These are phyloP conservation scores for Debaryomyces tyrocola DNA, from an alignment of 805 yeast genomes.

Conservation along the genomic window DNA sequence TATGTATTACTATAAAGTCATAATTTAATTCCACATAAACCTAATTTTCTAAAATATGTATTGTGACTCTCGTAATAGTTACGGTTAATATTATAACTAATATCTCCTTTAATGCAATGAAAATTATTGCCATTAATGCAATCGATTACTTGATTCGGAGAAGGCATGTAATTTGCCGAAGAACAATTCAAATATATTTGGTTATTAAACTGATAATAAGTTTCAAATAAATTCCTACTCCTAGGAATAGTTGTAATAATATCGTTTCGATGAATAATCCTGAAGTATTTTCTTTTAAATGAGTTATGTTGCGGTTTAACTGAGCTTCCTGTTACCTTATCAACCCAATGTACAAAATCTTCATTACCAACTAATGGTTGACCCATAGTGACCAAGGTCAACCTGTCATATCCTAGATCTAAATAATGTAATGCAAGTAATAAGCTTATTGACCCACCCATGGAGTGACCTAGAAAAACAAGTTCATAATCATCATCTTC, in stretches of 20 bases:
- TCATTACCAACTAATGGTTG: slow-evolving; percentile 45
- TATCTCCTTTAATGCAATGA: slow-evolving; percentile 32
- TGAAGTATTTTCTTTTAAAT: slow-evolving; percentile 19
- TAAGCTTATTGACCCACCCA: slow-evolving; percentile 44
- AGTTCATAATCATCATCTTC: slow-evolving; percentile 20
- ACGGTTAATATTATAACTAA: slow-evolving; percentile 11
- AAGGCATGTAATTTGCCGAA: slow-evolving; percentile 18
- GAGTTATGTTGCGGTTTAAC: slow-evolving; percentile 17
- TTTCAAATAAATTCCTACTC: slow-evolving; percentile 14
- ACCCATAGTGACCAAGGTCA: slow-evolving; percentile 42
- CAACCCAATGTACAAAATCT: slow-evolving; percentile 37
- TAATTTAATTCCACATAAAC: slow-evolving; percentile 26
- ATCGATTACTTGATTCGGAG: slow-evolving; percentile 29
- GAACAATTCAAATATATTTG: slow-evolving; percentile 39
- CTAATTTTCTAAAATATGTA: slow-evolving; percentile 38
- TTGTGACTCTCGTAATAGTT: slow-evolving; percentile 33
- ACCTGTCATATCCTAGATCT: slow-evolving; percentile 31
- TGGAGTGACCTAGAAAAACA: slow-evolving; percentile 30
- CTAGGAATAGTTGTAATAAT: slow-evolving; percentile 30
- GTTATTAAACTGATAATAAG: slow-evolving; percentile 34
- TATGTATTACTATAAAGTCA: not conserved
- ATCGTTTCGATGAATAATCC: slow-evolving; percentile 27
- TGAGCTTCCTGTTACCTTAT: slow-evolving; percentile 30
- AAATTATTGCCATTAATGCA: slow-evolving; percentile 27
- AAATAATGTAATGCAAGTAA: slow-evolving; percentile 36